Percentiles rank a stretch among this genome's conserved stretches.
phyloP scores from a whole-genome alignment of 108 stramenopile species.

The Fragilariopsis cylindrus region DNA sequence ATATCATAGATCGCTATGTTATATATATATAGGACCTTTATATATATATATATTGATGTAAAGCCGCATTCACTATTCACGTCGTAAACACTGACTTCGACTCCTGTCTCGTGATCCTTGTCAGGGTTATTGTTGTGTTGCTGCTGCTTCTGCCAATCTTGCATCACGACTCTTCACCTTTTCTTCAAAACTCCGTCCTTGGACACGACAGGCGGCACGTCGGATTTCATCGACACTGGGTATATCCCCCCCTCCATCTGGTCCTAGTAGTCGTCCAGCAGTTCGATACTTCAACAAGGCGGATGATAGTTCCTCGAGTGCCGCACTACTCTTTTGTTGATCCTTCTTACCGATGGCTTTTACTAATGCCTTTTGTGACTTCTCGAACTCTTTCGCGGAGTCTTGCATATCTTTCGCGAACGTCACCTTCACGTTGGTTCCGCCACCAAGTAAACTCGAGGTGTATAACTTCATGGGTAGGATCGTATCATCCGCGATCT shows the following conservation, averaged over 20 bases:
- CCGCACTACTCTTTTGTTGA: slow-evolving; percentile 43
- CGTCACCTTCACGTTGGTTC: slow-evolving; percentile 71
- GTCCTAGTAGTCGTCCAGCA: slow-evolving; percentile 64
- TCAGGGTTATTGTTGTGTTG: too few relatives aligned
- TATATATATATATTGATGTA: too few relatives aligned
- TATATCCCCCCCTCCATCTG: slow-evolving; percentile 85
- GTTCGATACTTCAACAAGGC: slow-evolving; percentile 65
- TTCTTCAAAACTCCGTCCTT: slow-evolving; percentile 66
- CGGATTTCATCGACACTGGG: slow-evolving; percentile 87
- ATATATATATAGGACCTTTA: too few relatives aligned
- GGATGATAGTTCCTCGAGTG: slow-evolving; percentile 64
- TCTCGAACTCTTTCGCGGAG: slow-evolving; percentile 66
- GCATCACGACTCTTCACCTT: slow-evolving; percentile 67
- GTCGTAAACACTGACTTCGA: too few relatives aligned
- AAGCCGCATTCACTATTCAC: too few relatives aligned
- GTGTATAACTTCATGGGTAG: slow-evolving; percentile 87
- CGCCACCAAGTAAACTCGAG: slow-evolving; percentile 66
- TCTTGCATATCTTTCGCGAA: slow-evolving; percentile 79
- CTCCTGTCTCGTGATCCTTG: too few relatives aligned
- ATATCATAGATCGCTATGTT: too few relatives aligned
- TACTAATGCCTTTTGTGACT: slow-evolving; percentile 48
- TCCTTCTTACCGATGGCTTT: slow-evolving; percentile 77
- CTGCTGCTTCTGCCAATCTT: slow-evolving; percentile 16
- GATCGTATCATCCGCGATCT: slow-evolving; percentile 79
- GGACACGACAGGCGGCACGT: slow-evolving; percentile 52